phyloP scores from a whole-genome alignment of 805 yeast species.

The Ogataea haglerorum region DNA sequence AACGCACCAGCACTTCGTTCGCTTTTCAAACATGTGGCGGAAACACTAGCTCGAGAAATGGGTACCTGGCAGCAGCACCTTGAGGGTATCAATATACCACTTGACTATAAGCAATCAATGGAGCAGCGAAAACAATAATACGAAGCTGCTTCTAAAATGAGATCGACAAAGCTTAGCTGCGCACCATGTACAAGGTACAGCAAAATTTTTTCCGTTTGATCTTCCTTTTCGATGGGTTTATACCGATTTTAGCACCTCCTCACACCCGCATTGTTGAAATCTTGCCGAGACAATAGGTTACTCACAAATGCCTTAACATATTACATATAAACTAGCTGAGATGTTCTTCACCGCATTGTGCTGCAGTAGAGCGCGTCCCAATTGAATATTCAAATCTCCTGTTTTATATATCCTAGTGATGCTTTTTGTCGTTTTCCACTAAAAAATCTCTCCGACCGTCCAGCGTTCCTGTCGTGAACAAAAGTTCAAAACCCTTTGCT shows the following conservation, averaged over 20 bases:
- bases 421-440: background rate
- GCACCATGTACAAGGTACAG: background rate
- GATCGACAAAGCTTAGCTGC: slow-evolving; percentile 1
- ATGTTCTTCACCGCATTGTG: slow-evolving; percentile 3
- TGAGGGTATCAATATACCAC: background rate
- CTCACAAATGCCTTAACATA: slow-evolving; percentile 1
- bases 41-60: background rate
- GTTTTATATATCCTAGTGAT: slow-evolving; percentile 4
- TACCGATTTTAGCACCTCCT: slow-evolving; percentile 6
- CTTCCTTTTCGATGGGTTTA: background rate
- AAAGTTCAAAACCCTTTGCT: background rate
- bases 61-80: background rate
- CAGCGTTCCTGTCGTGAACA: background rate
- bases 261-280: slow-evolving; percentile 1
- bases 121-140: background rate
- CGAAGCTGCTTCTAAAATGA: background rate
- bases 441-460: background rate
- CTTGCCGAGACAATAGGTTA: slow-evolving; percentile 6
- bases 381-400: slow-evolving; percentile 1
- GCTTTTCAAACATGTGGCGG: background rate
- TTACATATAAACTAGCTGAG: slow-evolving; percentile 4
- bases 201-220: background rate
- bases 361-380: slow-evolving; percentile 1
- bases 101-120: background rate
- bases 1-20: background rate